Base-by-base conservation (phyloP, 352 stramenopile genomes). In the Pythium pectinolyticum region DNA sequence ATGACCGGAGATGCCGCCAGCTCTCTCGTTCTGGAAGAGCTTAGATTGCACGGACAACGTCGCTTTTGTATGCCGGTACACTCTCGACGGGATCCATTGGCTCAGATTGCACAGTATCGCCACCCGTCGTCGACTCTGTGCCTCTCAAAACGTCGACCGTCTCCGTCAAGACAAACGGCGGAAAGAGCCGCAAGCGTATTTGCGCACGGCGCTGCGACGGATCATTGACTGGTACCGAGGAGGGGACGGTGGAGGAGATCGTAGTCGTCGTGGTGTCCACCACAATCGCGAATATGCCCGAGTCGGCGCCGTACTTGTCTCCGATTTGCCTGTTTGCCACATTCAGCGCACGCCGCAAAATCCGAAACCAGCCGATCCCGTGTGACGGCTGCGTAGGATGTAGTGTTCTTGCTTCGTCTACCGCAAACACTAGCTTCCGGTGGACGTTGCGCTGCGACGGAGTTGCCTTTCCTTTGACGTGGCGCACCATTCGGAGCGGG, bases 101-200 rank as follows among this genome's bases (percentile, higher is more conserved):
- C 32, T 37, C 7, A 37, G 32, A 7, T 37, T 7, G 32, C 7
- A 14, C 32, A 14, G 32, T 14, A 14, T 37, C 7, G 32, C 32
- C 12, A 14, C 32, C 32, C 32, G 34, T 60, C 7, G 10, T 34
- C n/a, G 31, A 27, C 32, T 27, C 5, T 5, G 11, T 60, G 37
- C 14, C n/a, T n/a, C n/a, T n/a, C n/a, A 59, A 55, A 9, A 59
- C 32, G 39, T 76, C 69, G 56, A 73, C 70, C 24, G 65, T 73
- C 2, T 68, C n/a, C 3, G 64, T 80, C 71, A 86, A 75, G 53
- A 88, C 52, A 59, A 89, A 83, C 64, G 79, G 72, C 65, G 84
- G 80, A 72, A 92, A 77, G 9, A 41, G 47, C 8, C 70, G 81
- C 19, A 46, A 73, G 74, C 62, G 66, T 61, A 89, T 84, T 85